phyloP scores from a whole-genome alignment of 1,284 basidiomycete genomes.

The Rugosomyces carneus region DNA sequence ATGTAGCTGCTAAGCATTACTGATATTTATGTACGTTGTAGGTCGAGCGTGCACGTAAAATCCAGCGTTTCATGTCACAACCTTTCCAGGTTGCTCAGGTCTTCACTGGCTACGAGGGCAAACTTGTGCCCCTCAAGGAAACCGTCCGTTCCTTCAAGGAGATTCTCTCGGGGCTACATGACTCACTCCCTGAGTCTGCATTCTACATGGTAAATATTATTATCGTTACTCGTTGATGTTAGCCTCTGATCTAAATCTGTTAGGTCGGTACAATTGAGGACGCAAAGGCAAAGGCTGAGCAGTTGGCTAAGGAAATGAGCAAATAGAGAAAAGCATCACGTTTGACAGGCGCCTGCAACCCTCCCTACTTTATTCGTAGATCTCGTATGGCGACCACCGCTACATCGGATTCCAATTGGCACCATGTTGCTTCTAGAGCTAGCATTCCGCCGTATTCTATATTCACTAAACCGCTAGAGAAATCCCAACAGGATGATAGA shows the following conservation, averaged over 20 bases:
- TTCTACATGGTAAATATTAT: slow-evolving; percentile 74
- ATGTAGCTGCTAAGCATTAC: slow-evolving; percentile 1
- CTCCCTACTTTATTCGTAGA: not conserved
- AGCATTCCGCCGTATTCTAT: slow-evolving; percentile 40
- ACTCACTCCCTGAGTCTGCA: slow-evolving; percentile 87
- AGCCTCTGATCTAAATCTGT: slow-evolving; percentile 2
- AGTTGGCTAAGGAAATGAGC: slow-evolving; percentile 89
- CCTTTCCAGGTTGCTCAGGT: slow-evolving; percentile 99
- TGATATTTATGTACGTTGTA: slow-evolving; percentile 22
- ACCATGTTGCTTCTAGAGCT: slow-evolving; percentile 26
- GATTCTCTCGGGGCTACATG: slow-evolving; percentile 88
- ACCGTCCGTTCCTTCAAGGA: slow-evolving; percentile 93
- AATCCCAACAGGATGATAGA: slow-evolving; percentile 73
- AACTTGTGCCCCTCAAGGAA: slow-evolving; percentile 91
- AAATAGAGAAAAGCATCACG: slow-evolving; percentile 33
- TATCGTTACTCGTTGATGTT: not conserved
- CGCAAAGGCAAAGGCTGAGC: slow-evolving; percentile 93
- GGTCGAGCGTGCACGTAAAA: slow-evolving; percentile 87
- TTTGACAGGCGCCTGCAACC: not conserved
- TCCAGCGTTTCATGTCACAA: slow-evolving; percentile 98
- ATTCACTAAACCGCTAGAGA: slow-evolving; percentile 65
- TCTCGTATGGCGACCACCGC: slow-evolving; percentile 24
- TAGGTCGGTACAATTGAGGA: slow-evolving; percentile 88
- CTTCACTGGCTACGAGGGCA: slow-evolving; percentile 98
- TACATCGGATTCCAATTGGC: slow-evolving; percentile 30